A percentile compares a stretch with the other conserved stretches of the same genome.
Evolutionary conservation across 2,329 filamentous ascomycete species (phyloP).

Genomic region (Ophiostoma fasciatum): DNA sequence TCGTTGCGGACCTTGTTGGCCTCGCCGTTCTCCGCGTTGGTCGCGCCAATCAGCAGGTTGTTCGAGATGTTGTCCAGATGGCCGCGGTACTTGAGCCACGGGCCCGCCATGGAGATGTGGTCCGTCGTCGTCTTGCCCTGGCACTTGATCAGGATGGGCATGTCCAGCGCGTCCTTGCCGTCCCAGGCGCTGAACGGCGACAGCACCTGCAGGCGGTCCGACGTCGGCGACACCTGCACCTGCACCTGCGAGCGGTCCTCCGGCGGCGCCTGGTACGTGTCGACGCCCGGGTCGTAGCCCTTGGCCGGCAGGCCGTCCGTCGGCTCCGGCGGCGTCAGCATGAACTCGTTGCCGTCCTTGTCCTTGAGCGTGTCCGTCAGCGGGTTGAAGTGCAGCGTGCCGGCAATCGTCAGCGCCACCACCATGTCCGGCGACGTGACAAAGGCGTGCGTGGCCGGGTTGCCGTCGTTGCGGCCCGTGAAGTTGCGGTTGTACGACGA

Average conservation of each 20-base stretch:
- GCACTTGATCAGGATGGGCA: conserved; percentile 92
- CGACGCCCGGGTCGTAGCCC: conserved; percentile 76
- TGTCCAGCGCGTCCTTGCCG: conserved; percentile 70
- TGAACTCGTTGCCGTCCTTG: conserved; percentile 93
- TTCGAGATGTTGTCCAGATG: conserved; percentile 99
- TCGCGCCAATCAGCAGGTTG: conserved; percentile 98
- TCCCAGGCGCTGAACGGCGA: conserved; percentile 78
- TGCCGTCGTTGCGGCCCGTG: conserved; percentile 73
- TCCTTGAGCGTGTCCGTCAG: conserved; percentile 83
- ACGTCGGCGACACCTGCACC: conserved; percentile 75
- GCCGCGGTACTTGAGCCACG: conserved; percentile 97
- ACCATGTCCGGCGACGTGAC: conserved; percentile 32
- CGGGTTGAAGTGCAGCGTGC: conserved; percentile 68
- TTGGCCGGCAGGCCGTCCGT: conserved; percentile 65
- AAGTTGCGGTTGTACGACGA: conserved; percentile 99
- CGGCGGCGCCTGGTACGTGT: conserved; percentile 95
- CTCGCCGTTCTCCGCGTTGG: conserved; percentile 90
- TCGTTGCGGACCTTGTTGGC: conserved; percentile 96
- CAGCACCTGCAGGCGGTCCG: conserved; percentile 88
- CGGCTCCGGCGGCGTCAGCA: conserved; percentile 55
- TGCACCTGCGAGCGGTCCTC: conserved; percentile 55
- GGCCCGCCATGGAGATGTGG: conserved; percentile 93
- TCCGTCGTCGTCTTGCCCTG: conserved; percentile 95
- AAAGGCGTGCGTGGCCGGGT: conserved; percentile 32
- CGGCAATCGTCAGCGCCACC: conserved; percentile 25